phyloP scores from a whole-genome alignment of 1,284 basidiomycete species.

The Clitocybe nebularis region DNA sequence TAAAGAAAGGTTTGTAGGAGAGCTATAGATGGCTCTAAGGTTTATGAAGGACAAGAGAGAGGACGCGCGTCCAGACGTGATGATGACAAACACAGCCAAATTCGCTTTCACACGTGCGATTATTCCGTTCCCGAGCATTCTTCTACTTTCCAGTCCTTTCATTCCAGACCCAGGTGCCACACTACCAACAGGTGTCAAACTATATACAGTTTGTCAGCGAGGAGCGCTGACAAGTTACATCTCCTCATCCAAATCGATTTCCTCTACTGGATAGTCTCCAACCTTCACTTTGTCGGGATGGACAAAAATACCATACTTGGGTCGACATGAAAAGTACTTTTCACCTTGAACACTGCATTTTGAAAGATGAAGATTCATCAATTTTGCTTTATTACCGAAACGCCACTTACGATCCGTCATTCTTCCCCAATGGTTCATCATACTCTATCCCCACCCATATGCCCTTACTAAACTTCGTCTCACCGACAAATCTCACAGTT shows the following conservation, averaged over 20 bases:
- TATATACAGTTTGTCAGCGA: no score
- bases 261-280: slow-evolving; percentile 85
- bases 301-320: slow-evolving; percentile 85
- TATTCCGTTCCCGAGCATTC: slow-evolving; percentile 27
- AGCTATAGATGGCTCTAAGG: slow-evolving; percentile 19
- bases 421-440: slow-evolving; percentile 95
- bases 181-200: no score
- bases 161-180: no score
- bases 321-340: slow-evolving; percentile 78
- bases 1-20: slow-evolving; percentile 14
- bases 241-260: slow-evolving; percentile 71
- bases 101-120: slow-evolving; percentile 22
- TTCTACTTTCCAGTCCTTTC: slow-evolving; percentile 24
- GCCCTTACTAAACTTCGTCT: slow-evolving; percentile 74
- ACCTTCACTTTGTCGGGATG: slow-evolving; percentile 79
- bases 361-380: slow-evolving; percentile 1
- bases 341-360: slow-evolving; percentile 73
- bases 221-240: slow-evolving; percentile 56
- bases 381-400: slow-evolving; percentile 5
- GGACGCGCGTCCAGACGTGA: slow-evolving; percentile 42
- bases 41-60: slow-evolving; percentile 24
- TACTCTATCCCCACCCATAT: slow-evolving; percentile 93
- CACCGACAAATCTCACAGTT: slow-evolving; percentile 81
- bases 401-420: slow-evolving; percentile 83
- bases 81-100: slow-evolving; percentile 34